These are phyloP conservation scores for Picochlorum sp. DNA, from an alignment of 139 green algal genomes.

Conservation along the genomic window DNA sequence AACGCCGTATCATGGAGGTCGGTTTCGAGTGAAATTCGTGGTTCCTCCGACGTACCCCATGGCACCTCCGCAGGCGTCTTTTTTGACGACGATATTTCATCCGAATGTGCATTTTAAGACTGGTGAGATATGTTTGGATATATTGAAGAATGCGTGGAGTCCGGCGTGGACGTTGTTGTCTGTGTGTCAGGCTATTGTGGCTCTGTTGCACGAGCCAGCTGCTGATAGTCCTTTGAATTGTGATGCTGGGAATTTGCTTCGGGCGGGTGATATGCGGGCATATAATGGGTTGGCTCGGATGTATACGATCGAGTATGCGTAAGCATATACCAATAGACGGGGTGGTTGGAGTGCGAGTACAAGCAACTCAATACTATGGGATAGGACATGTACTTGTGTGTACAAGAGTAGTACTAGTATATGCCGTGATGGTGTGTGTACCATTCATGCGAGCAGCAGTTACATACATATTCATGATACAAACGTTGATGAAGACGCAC, in stretches of 20 bases:
- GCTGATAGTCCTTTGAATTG: slow-evolving; percentile 90
- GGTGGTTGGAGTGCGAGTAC: too few relatives aligned
- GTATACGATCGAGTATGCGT: slow-evolving; percentile 76
- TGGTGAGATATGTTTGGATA: slow-evolving; percentile 94
- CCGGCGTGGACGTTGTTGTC: slow-evolving; percentile 86
- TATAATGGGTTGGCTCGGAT: slow-evolving; percentile 85
- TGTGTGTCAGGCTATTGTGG: slow-evolving; percentile 83
- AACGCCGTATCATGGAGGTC: slow-evolving; percentile 78
- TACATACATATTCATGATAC: too few relatives aligned
- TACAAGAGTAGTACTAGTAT: too few relatives aligned
- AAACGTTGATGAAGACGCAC: too few relatives aligned
- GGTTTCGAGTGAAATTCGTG: slow-evolving; percentile 69
- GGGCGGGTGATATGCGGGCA: slow-evolving; percentile 63
- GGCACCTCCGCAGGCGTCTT: slow-evolving; percentile 51
- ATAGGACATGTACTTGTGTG: too few relatives aligned
- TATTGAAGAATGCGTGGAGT: slow-evolving; percentile 89
- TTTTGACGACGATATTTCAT: slow-evolving; percentile 88
- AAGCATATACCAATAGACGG: not conserved
- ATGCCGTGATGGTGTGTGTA: too few relatives aligned
- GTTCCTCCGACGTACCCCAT: slow-evolving; percentile 89
- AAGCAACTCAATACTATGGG: too few relatives aligned
- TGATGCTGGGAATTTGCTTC: slow-evolving; percentile 90
- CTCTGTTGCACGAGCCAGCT: slow-evolving; percentile 75
- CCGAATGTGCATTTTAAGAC: slow-evolving; percentile 95
- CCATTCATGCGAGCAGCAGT: too few relatives aligned